Evolutionary conservation across 2,329 filamentous ascomycete species (phyloP), one percentile per base, ranked within the genome.

Genomic region (Cytospora chrysosperma): DNA sequence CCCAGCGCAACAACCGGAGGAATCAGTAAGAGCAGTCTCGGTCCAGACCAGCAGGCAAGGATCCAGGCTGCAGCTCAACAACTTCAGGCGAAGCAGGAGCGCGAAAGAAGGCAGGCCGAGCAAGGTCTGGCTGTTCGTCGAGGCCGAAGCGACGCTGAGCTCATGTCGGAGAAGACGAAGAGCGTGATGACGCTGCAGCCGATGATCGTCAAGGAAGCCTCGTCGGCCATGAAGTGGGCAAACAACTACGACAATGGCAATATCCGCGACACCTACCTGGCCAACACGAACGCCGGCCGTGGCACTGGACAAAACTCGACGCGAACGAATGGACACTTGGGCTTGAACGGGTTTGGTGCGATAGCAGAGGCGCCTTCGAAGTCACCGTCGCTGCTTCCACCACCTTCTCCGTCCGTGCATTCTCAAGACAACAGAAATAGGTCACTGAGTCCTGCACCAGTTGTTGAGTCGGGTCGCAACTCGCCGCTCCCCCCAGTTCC

Each of bases 151-250:
- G 89, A 83, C 74, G 81, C 74, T 70, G 86, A 80, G 68, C 75
- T 75, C 75, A 84, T 76, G 80, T 86, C 75, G 67, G 84, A 79
- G 62, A 97, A 96, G 82, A 97, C 93, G 3, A 93, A 88, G 75
- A 99, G 95, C 68, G 85, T 96, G 62, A 84, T 97, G 72, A 97
- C 93, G 3, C 80, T 98, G 54, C 93, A 97, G 73, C 90, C 93
- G 1, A 85, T 88, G 59, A 89, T 98, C 66, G 82, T 93, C 71
- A 92, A 83, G 59, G 95, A 97, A 74, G 94, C 93, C 21, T 95
- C 91, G 10, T 91, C 93, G 27, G 95, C 95, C 1, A 89, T 99
- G 88, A 96, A 97, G 75, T 99, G 95, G 95, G 92, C 94, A 34
- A 94, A 84, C 75, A 93, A 93, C 71, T 98, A 97, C 73, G 95